Conservation (phyloP, 208 protist species). For the Naegleria fowleri region DNA sequence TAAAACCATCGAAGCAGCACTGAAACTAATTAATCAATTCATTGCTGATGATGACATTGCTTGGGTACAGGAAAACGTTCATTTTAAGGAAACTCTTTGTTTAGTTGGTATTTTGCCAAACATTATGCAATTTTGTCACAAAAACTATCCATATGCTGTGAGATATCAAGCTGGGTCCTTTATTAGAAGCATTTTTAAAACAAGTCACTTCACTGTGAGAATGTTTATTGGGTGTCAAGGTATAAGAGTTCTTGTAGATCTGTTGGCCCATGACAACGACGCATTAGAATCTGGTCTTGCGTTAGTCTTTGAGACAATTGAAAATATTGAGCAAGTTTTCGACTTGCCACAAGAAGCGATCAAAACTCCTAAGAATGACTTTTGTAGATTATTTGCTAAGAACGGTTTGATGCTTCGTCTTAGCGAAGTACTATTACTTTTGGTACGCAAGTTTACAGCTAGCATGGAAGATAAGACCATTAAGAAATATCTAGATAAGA, state of each 20-base stretch:
- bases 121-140: constrained; percentile 48
- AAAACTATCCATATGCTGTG: constrained; percentile 37
- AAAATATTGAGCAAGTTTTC: constrained; percentile 45
- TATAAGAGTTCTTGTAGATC: constrained; percentile 49
- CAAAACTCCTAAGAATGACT: constrained; percentile 50
- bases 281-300: neutral
- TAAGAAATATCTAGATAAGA: constrained; percentile 28
- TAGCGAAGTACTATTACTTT: constrained; percentile 30
- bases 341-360: constrained; percentile 37
- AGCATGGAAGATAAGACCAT: neutral
- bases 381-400: constrained; percentile 49
- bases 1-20: constrained; percentile 25
- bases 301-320: constrained; percentile 34
- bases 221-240: constrained; percentile 69
- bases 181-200: constrained; percentile 49
- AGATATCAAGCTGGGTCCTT: constrained; percentile 52
- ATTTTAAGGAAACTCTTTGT: constrained; percentile 59
- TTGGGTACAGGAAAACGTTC: constrained; percentile 42
- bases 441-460: constrained; percentile 17
- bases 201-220: constrained; percentile 49
- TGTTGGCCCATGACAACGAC: constrained; percentile 44
- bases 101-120: constrained; percentile 58
- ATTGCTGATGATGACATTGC: constrained; percentile 44
- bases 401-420: constrained; percentile 38
- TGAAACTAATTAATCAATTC: constrained; percentile 36